Evolutionary conservation across 352 stramenopile genomes (phyloP), one percentile per base, ranked within the genome.

Genomic region (Phytopythium boreale): DNA sequence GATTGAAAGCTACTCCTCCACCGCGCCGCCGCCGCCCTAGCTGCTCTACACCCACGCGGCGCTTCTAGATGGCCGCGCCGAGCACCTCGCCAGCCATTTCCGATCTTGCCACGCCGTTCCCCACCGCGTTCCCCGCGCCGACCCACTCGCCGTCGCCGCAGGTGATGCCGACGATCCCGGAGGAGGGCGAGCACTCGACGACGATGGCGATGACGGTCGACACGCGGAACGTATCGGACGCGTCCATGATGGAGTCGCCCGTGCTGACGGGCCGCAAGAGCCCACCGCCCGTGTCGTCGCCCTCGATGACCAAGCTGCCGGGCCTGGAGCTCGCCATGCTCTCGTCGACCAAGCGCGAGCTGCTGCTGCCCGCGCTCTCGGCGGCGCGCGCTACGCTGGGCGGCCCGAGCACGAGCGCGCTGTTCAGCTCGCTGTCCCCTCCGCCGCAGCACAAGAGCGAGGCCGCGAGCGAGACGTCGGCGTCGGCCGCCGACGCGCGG

Each of bases 241-340:
- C 49, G 49, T 4, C 49, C 49, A 34, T 56, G 67, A 50, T 82
- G 67, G 59, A 59, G 31, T 84, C 75, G 22, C 77, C 77, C 12
- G 70, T 86, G 37, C 50, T 83, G 12, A 80, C 72, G 8, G 72
- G 75, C 17, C 75, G 74, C 24, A 51, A 56, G 41, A 68, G 57
- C 29, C 41, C 70, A 14, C 44, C 60, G 39, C 69, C 70, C 27
- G 72, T 77, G 27, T 67, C 71, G 27, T 87, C 80, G 56, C 76
- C 79, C 11, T 70, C 76, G 15, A 60, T 75, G 37, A 69, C 75
- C 27, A 88, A 83, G 69, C 77, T 92, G 8, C 81, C 83, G 4
- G 81, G 74, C 2, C 77, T 92, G 15, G 77, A 89, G 37, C 87
- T 81, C 63, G 81, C 83, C 47, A 89, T 92, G 61, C 72, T 76